Conservation (phyloP, 176 grass and related monocot species). For the barley (Hordeum vulgare) region DNA sequence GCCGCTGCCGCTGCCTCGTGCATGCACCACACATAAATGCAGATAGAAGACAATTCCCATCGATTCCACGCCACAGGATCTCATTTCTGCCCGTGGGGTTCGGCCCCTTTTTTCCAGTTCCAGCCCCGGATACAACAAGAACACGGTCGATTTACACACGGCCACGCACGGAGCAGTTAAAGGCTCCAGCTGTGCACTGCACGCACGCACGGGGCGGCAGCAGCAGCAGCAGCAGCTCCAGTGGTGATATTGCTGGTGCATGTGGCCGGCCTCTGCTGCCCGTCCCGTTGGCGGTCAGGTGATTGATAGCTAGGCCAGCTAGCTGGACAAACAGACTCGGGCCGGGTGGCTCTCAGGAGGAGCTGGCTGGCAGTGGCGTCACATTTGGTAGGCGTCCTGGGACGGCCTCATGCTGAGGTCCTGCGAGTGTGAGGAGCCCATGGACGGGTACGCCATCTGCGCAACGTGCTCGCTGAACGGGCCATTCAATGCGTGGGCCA, state of each 20-base stretch:
- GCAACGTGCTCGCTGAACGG: slow-evolving; percentile 41
- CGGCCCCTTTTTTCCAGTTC: slow-evolving; percentile 3
- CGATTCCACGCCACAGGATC: slow-evolving; percentile 16
- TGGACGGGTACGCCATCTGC: slow-evolving; percentile 49
- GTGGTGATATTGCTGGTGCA: slow-evolving; percentile 11
- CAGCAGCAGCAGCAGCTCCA: slow-evolving; percentile 7
- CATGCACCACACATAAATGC: slow-evolving; percentile 27
- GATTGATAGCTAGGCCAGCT: background rate
- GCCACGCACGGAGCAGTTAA: slow-evolving; percentile 6
- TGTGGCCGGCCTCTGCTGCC: background rate
- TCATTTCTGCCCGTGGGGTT: slow-evolving; percentile 1
- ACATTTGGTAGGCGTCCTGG: slow-evolving; percentile 59
- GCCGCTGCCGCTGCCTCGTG: slow-evolving; percentile 19
- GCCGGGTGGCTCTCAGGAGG: slow-evolving; percentile 6
- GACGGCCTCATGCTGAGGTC: slow-evolving; percentile 49
- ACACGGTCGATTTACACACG: background rate
- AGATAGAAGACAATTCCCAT: slow-evolving; percentile 30
- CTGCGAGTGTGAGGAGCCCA: slow-evolving; percentile 31
- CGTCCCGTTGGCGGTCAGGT: slow-evolving; percentile 14
- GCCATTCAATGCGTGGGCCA: slow-evolving; percentile 59
- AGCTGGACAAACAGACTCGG: background rate
- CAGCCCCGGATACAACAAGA: slow-evolving; percentile 36
- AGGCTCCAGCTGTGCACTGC: slow-evolving; percentile 13
- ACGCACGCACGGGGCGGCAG: background rate
- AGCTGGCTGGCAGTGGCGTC: background rate